Percentiles rank a stretch among this genome's conserved stretches.
Evolutionary conservation across 768 basidiomycete genomes (phyloP).

Genomic region (Termitomyces sp.): DNA sequence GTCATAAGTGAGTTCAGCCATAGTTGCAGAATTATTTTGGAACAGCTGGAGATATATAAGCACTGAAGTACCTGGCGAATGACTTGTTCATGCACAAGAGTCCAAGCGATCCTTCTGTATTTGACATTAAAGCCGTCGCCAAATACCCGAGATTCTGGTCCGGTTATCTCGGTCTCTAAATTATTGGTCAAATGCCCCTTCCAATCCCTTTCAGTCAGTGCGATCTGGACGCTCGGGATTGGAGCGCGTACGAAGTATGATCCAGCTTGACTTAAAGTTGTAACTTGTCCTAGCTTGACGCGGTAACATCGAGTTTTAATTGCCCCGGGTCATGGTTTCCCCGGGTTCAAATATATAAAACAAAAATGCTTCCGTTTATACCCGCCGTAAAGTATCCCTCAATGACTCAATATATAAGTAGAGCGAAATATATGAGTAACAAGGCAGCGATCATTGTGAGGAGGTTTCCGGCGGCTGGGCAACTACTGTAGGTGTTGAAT

Average conservation of each 20-base stretch:
- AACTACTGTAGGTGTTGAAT: slow-evolving; percentile 24
- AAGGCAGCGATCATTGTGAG: neutral
- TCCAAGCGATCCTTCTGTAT: neutral
- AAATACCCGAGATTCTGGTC: neutral
- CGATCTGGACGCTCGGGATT: neutral
- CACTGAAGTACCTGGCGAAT: neutral
- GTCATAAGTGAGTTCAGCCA: slow-evolving; percentile 76
- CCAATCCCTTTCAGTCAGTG: neutral
- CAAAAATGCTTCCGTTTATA: neutral
- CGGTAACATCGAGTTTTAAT: neutral
- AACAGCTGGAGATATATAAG: neutral
- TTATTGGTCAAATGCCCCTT: neutral
- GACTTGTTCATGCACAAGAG: neutral
- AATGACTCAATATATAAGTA: neutral
- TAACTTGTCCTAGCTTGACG: neutral
- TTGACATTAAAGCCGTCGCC: neutral
- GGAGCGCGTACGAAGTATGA: neutral
- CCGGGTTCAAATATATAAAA: neutral
- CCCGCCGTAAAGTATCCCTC: neutral
- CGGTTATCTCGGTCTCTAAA: neutral
- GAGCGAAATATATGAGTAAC: neutral
- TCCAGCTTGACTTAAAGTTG: no score
- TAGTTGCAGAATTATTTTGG: slow-evolving; percentile 22
- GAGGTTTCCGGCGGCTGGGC: slow-evolving; percentile 14
- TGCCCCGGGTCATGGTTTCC: neutral